Base-by-base conservation (phyloP, 305 asterid species). In the Fraxinus sp. region DNA sequence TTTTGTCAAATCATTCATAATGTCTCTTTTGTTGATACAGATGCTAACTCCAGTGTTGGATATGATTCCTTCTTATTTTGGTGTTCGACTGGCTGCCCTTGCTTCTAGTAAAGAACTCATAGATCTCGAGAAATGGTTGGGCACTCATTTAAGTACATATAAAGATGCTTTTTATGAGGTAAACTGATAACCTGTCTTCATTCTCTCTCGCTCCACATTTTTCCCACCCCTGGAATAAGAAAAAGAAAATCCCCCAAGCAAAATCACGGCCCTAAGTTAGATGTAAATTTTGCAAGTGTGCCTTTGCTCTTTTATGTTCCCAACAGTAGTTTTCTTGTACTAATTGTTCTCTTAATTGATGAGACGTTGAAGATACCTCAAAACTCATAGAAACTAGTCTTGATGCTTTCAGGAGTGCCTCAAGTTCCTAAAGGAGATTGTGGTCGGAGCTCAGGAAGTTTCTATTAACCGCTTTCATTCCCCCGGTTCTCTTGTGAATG, bases 81-180 rank as follows among this genome's bases (percentile, higher is more conserved):
- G 95, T 79, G 86, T 97, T 85, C 92, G 95, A 83, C 89, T 97
- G 80, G 97, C 94, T 92, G 95, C 91, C 41, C 83, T 97, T 90
- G 97, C 98, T 89, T 95, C 94, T 77, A 91, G 84, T 84, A 95
- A 90, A 89, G 98, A 92, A 78, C 85, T 90, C 75, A 37, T 94
- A 86, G 98, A 97, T 88, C 90, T 95, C 82, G 98, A 95, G 86
- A 90, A 86, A 83, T 97, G 98, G 98, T 85, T 97, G 92, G 87
- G 78, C 86, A 82, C 87, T 82, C 92, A 89, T 83, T 86, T 97
- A 80, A 84, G 81, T 74, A 84, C 89, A 73, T 87, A 84, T 84
- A 93, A 89, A 87, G 97, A 92, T 86, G 89, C 87, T 72, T 95
- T 97, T 88, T 93, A 84, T 75, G 97, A 92, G 99, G 99, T 93